Evolutionary conservation across 2,329 filamentous ascomycete species (phyloP), one percentile per base, ranked within the genome.

Genomic region (Colletotrichum coccodes): DNA sequence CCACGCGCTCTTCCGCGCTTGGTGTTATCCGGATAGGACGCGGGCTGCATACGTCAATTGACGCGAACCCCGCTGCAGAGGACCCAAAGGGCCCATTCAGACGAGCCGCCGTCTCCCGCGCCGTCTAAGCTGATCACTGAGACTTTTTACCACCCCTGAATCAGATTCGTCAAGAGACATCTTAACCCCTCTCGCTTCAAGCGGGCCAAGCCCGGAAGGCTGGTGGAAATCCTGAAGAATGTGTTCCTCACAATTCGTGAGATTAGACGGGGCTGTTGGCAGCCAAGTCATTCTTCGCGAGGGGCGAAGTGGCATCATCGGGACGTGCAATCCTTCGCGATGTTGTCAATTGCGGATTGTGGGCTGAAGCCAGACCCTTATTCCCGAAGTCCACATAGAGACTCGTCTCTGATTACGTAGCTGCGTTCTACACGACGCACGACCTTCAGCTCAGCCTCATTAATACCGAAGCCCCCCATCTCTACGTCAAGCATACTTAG

Each of bases 111-210:
- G 64, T 67, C 58, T 62, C 50, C 16, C n/a, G 50, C 64, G 64
- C 64, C 64, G 58, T 36, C 56, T 32, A 12, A 28, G 64, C 28
- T 12, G 58, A 62, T 62, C 64, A 57, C 40, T 56, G 64, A 62
- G 64, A 66, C 58, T 40, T 66, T 42, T 57, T 46, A n/a, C 47
- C 47, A 40, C 63, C 63, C 63, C 63, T 65, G 63, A 61, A 26
- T 46, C 63, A 61, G 38, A 60, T 60, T 65, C 53, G 47, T 46
- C 38, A 11, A 61, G 57, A 61, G 63, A 61, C 47, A 49, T 49
- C n/a, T 38, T 18, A 14, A n/a, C 6, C 47, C 44, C 28, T 60
- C 36, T 16, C 11, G 23, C 30, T n/a, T 36, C 18, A 42, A 34
- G 21, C n/a, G 23, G 11, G 46, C 47, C 46, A 53, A 21, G 38